These are phyloP conservation scores for Fragilariopsis cylindrus DNA, from an alignment of 108 stramenopile genomes.

Conservation along the genomic window DNA sequence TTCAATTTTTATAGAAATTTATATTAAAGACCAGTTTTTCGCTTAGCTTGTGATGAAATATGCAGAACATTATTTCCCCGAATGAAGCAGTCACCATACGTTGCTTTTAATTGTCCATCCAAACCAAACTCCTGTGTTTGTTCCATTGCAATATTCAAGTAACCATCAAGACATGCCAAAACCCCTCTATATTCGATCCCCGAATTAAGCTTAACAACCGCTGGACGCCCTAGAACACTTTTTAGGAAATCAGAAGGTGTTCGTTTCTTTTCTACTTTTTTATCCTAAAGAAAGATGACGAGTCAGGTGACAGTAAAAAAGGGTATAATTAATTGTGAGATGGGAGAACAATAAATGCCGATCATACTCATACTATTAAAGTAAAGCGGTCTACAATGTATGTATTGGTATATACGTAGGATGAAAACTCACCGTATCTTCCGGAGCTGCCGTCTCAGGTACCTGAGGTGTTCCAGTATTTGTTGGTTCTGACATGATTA, in stretches of 20 bases:
- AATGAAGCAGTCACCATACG: constrained; percentile 99
- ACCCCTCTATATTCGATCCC: constrained; percentile 97
- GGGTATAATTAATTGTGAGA: too few relatives aligned
- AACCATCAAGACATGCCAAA: constrained; percentile 98
- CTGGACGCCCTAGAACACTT: constrained; percentile 90
- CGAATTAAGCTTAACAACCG: constrained; percentile 95
- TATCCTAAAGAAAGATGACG: neutral
- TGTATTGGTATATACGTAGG: too few relatives aligned
- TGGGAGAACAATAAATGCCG: too few relatives aligned
- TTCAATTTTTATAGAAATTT: neutral
- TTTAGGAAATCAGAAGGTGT: constrained; percentile 89
- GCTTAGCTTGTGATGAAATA: constrained; percentile 67
- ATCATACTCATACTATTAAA: too few relatives aligned
- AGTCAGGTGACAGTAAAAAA: neutral
- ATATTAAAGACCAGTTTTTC: constrained; percentile 25
- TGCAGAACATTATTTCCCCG: constrained; percentile 98
- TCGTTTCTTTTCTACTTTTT: constrained; percentile 51
- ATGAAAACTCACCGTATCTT: too few relatives aligned
- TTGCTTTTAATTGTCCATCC: constrained; percentile 96
- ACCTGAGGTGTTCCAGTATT: too few relatives aligned
- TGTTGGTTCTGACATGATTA: too few relatives aligned
- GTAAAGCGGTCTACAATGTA: too few relatives aligned
- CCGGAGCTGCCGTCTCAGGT: too few relatives aligned
- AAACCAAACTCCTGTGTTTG: constrained; percentile 97
- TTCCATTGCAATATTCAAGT: constrained; percentile 99